Evolutionary conservation across 345 rosid species (phyloP), one percentile per base, ranked within the genome.

Genomic region (Moricandia arvensis): DNA sequence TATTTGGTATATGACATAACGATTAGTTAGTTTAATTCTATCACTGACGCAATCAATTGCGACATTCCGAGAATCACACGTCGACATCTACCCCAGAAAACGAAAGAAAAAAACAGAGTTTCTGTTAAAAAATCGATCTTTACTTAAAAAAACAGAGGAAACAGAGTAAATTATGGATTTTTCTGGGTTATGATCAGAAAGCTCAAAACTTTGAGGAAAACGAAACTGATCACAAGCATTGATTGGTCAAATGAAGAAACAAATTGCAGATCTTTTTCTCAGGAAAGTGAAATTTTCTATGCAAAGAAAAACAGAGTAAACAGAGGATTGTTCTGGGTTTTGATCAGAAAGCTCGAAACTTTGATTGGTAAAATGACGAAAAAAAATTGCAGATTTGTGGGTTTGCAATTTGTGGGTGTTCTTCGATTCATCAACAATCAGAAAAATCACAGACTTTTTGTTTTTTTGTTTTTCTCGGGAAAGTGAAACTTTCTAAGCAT

Each of bases 111-210:
- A 43, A 43, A n/a, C 51, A 43, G 7, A 43, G 51, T 37, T 69
- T 69, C 70, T 24, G 70, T 69, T 69, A 69, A 69, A 69, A 76
- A 51, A 21, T 33, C 60, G 9, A 76, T 63, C 71, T 69, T 76
- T 69, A 3, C 55, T 45, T 64, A 38, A 58, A 35, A 33, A 45
- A 41, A 41, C 47, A 41, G 47, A 41, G 47, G 47, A 41, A 74
- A 66, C 41, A 57, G 55, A 71, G 45, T 8, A 34, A 18, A 26
- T 8, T 6, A 9, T 17, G 51, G 58, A 35, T 16, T 60, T 0
- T 53, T 59, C 57, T 59, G 31, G 43, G 58, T 59, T 59, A 13
- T 45, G 68, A 72, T 31, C 11, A 61, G 26, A 73, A 51, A 35
- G 4, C 17, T 63, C 33, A 29, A 10, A 16, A 43, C 31, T 17